A percentile compares a stretch with the other conserved stretches of the same genome.
phyloP scores from a whole-genome alignment of 1,284 basidiomycete species.

The Megacollybia platyphylla region DNA sequence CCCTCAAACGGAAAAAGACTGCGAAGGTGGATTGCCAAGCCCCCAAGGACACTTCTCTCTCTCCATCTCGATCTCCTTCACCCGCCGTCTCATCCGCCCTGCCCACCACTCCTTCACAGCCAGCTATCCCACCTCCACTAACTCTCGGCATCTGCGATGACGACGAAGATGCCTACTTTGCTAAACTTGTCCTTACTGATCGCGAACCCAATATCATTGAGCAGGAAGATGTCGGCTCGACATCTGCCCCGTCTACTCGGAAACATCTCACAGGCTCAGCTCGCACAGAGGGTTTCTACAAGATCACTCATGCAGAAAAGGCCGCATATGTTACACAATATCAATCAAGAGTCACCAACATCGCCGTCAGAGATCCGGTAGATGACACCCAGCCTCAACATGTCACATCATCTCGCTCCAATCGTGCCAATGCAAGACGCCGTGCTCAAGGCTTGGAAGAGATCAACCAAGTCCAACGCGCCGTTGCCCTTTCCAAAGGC shows the following conservation, averaged over 20 bases:
- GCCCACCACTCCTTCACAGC: conserved; percentile 21
- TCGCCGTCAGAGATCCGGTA: conserved; percentile 18
- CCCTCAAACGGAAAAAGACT: conserved; percentile 20
- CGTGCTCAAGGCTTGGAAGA: conserved; percentile 92
- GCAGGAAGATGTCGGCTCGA: conserved; percentile 14
- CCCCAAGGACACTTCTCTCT: conserved; percentile 22
- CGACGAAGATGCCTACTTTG: conserved; percentile 87
- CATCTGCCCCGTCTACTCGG: conserved; percentile 31
- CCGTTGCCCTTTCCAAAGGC: conserved; percentile 63
- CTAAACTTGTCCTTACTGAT: conserved; percentile 46
- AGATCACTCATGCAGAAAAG: conserved; percentile 88
- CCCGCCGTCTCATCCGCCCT: conserved; percentile 15
- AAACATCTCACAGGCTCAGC: conserved; percentile 74
- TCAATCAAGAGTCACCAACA: conserved; percentile 38
- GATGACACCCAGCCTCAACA: conserved; percentile 35
- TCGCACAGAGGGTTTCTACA: conserved; percentile 90
- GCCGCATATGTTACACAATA: conserved; percentile 80
- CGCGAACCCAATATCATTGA: background rate
- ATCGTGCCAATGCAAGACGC: conserved; percentile 88
- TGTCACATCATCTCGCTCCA: conserved; percentile 77
- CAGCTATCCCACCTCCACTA: conserved; percentile 42
- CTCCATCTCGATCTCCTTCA: conserved; percentile 22
- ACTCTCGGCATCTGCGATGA: conserved; percentile 59
- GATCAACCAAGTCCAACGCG: conserved; percentile 74
- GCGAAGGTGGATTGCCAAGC: conserved; percentile 28